Evolutionary conservation across 2,329 filamentous ascomycete species (phyloP), one percentile per base, ranked within the genome.

Genomic region (Teratosphaeria pseudoeucalypti): DNA sequence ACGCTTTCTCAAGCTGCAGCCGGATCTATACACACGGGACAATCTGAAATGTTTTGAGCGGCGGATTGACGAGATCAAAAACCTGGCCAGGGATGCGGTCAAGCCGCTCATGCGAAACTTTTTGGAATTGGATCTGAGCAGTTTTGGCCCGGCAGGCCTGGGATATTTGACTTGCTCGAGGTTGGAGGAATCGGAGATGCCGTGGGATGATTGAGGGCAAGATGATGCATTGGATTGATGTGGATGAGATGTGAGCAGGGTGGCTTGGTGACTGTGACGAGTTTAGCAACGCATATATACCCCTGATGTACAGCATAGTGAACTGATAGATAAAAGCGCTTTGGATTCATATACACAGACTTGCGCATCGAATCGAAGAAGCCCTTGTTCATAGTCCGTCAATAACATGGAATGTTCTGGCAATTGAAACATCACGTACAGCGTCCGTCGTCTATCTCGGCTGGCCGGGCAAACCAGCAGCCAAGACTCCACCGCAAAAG

Each of bases 11-110:
- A 95, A 95, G 72, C 52, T 68, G 60, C 56, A 62, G 39, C 58
- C 90, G 0, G 88, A 94, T 23, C 75, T 92, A 7, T 96, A 96
- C 75, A 90, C 83, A 53, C 82, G 92, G 19, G 92, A 96, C n/a
- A 92, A 90, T 63, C 74, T 96, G 55, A 84, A 87, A 62, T 81
- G 88, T 3, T 95, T 96, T 66, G 92, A 96, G 77, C 85, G 88
- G 68, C 82, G 90, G 59, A 82, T 96, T 65, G 90, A 96, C 61
- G 92, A 96, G 77, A 79, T 96, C 58, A 96, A 96, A 76, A 82
- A 82, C 59, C 82, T 92, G 70, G 92, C 92, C 6, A 81, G 88
- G 57, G 90, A 95, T 68, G 80, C 88, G 16, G 92, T 96, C 7
- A 85, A 86, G 60, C 92, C 92, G 3, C 77, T 96, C 12, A 95